Conservation (phyloP, 306 rosid species). For the Quercus robur region DNA sequence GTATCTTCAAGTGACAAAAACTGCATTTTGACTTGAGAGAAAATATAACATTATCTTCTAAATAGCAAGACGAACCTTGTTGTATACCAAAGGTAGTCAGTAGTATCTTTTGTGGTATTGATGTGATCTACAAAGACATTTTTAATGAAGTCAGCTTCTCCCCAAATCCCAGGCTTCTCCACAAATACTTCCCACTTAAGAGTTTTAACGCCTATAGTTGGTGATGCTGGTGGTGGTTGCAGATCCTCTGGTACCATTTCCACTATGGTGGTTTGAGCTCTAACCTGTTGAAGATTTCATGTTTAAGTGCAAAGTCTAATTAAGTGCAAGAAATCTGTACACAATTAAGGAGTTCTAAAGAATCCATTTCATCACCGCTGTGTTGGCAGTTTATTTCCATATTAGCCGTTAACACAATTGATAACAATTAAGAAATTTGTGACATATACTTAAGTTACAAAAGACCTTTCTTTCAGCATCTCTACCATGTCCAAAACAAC, state of each 20-base stretch:
- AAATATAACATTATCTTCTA: background rate
- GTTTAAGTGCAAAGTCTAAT: slow-evolving; percentile 15
- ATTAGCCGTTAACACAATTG: background rate
- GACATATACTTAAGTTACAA: background rate
- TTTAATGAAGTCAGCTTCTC: slow-evolving; percentile 59
- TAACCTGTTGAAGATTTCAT: slow-evolving; percentile 55
- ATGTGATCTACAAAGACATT: slow-evolving; percentile 85
- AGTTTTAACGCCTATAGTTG: slow-evolving; percentile 38
- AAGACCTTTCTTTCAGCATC: background rate
- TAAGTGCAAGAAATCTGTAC: background rate
- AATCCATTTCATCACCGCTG: background rate
- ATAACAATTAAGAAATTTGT: background rate
- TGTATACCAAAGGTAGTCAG: slow-evolving; percentile 91
- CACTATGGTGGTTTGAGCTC: slow-evolving; percentile 53
- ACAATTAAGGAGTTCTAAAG: background rate
- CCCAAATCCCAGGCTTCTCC: slow-evolving; percentile 89
- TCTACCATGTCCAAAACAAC: background rate
- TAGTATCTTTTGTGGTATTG: slow-evolving; percentile 87
- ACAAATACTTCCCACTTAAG: slow-evolving; percentile 67
- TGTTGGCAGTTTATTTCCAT: background rate
- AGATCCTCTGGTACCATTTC: slow-evolving; percentile 68
- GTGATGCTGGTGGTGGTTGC: slow-evolving; percentile 33
- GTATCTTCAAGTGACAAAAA: background rate
- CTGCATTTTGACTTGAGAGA: background rate
- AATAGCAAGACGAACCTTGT: slow-evolving; percentile 65